Percentiles rank a stretch among this genome's conserved stretches.
phyloP scores from a whole-genome alignment of 1,284 basidiomycete species.

The Naganishia cerealis region DNA sequence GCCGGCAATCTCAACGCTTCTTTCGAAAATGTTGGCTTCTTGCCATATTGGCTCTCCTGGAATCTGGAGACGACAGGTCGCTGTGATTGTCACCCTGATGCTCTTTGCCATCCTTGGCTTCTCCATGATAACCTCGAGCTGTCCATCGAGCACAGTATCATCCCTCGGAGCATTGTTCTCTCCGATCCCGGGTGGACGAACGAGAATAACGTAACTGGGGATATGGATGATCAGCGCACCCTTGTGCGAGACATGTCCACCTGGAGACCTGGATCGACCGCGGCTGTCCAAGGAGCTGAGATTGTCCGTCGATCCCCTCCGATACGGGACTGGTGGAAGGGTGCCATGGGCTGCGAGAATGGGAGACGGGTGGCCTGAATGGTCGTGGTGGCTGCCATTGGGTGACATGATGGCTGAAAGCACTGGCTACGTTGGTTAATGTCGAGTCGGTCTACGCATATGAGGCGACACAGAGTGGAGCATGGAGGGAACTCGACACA shows the following conservation, averaged over 20 bases:
- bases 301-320: conserved; percentile 18
- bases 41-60: conserved; percentile 27
- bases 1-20: conserved; percentile 32
- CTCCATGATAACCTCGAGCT: conserved; percentile 51
- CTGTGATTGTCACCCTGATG: conserved; percentile 41
- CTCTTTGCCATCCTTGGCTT: conserved; percentile 46
- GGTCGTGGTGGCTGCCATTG: conserved; percentile 20
- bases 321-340: conserved; percentile 17
- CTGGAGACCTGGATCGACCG: conserved; percentile 23
- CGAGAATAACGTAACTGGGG: conserved; percentile 29
- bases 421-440: not conserved
- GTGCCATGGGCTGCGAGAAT: not conserved
- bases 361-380: conserved; percentile 7
- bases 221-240: conserved; percentile 33
- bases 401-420: conserved; percentile 7
- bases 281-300: conserved; percentile 24
- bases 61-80: conserved; percentile 27
- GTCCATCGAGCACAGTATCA: conserved; percentile 49
- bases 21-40: conserved; percentile 23
- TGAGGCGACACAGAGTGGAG: not conserved
- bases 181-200: conserved; percentile 32
- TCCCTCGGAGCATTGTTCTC: conserved; percentile 43
- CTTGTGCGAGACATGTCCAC: conserved; percentile 31
- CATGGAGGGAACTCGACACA: not conserved
- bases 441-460: not conserved